Conservation (phyloP, 202 grass and related monocot genomes). For the Panicum hallii region DNA sequence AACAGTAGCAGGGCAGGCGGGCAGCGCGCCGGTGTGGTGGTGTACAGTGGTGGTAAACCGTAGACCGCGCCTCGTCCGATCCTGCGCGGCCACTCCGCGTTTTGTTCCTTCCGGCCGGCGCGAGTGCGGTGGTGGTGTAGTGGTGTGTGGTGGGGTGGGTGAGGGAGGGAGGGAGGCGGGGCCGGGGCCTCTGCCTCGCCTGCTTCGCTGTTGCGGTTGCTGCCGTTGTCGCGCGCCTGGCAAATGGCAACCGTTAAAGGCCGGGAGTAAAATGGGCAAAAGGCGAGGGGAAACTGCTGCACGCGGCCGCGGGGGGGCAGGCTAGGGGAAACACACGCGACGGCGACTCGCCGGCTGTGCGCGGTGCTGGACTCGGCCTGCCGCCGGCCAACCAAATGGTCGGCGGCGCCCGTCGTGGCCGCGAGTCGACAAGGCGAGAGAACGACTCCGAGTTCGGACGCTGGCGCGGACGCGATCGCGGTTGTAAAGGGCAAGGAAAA, state of each 20-base stretch:
- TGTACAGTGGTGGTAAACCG: background rate
- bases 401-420: conserved; percentile 13
- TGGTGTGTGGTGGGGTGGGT: conserved; percentile 53
- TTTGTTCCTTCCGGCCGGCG: conserved; percentile 33
- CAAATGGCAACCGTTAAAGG: background rate
- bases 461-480: background rate
- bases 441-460: background rate
- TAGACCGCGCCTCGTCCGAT: background rate
- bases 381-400: background rate
- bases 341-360: background rate
- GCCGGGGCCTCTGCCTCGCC: background rate
- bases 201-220: conserved; percentile 34
- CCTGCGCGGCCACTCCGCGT: conserved; percentile 34
- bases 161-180: background rate
- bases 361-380: background rate
- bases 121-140: conserved; percentile 25
- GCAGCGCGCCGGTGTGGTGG: conserved; percentile 6
- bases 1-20: background rate
- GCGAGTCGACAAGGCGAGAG: background rate
- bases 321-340: background rate
- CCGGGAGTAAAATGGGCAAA: background rate
- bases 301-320: background rate
- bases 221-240: conserved; percentile 42
- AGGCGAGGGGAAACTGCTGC: background rate
- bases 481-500: background rate